Conservation (phyloP, 495 filamentous ascomycete genomes). For the Neurospora discreta region DNA sequence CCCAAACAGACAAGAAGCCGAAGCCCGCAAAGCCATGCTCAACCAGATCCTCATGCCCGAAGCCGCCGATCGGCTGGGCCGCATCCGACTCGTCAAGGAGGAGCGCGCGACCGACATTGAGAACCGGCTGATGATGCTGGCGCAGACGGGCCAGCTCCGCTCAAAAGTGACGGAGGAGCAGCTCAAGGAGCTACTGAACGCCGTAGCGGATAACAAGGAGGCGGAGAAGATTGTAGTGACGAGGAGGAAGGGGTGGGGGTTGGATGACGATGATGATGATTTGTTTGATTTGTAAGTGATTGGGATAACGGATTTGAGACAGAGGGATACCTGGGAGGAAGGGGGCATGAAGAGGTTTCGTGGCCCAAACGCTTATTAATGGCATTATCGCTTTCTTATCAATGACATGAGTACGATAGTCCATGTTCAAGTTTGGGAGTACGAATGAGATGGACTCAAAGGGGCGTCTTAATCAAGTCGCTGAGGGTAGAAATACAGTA, state of each 20-base stretch:
- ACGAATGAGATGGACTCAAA: neutral
- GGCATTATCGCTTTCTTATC: neutral
- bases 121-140: slow-evolving; percentile 85
- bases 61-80: slow-evolving; percentile 82
- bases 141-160: slow-evolving; percentile 74
- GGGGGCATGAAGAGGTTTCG: neutral
- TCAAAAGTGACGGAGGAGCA: slow-evolving; percentile 85
- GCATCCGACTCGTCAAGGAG: slow-evolving; percentile 93
- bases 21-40: slow-evolving; percentile 66
- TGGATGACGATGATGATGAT: slow-evolving; percentile 83
- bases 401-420: neutral
- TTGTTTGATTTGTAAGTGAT: slow-evolving; percentile 45
- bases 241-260: slow-evolving; percentile 71
- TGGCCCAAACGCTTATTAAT: neutral
- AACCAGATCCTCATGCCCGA: slow-evolving; percentile 88
- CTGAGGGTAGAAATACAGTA: neutral
- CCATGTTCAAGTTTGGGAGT: neutral
- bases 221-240: slow-evolving; percentile 76
- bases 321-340: neutral
- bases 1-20: slow-evolving; percentile 30
- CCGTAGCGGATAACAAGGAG: slow-evolving; percentile 60
- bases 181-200: slow-evolving; percentile 79
- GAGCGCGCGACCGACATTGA: slow-evolving; percentile 82
- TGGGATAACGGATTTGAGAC: neutral
- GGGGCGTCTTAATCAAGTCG: neutral